Percentiles rank a stretch among this genome's conserved stretches.
These are phyloP conservation scores for Bombardia bombarda DNA, from an alignment of 495 filamentous ascomycete genomes.

Conservation along the genomic window DNA sequence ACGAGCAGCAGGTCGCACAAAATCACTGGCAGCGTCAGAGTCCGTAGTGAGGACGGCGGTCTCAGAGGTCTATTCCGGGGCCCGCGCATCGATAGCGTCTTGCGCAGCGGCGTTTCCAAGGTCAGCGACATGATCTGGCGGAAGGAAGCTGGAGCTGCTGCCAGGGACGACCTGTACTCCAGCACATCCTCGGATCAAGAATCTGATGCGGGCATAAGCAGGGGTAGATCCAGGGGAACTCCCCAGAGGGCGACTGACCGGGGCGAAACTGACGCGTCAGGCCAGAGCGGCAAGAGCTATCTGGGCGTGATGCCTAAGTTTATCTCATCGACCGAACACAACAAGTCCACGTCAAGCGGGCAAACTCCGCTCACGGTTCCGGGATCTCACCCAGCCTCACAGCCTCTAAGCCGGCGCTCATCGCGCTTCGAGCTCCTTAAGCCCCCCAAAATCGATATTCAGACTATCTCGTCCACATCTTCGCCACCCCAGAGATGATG, in stretches of 20 bases:
- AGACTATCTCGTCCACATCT: constrained; percentile 36
- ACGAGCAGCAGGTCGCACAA: constrained; percentile 31
- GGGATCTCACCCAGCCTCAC: constrained; percentile 15
- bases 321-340: constrained; percentile 14
- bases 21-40: constrained; percentile 27
- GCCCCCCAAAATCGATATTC: constrained; percentile 56
- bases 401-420: constrained; percentile 29
- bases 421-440: constrained; percentile 48
- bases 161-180: constrained; percentile 16
- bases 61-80: constrained; percentile 36
- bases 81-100: constrained; percentile 38
- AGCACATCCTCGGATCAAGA: constrained; percentile 31
- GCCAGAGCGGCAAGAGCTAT: constrained; percentile 24
- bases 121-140: constrained; percentile 42
- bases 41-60: constrained; percentile 34
- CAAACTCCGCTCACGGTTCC: constrained; percentile 4
- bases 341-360: constrained; percentile 8
- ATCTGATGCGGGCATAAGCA: constrained; percentile 26
- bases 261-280: constrained; percentile 11
- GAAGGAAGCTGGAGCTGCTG: constrained; percentile 23
- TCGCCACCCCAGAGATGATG: constrained; percentile 23
- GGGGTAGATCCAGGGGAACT: constrained; percentile 20
- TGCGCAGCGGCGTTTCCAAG: constrained; percentile 41
- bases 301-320: constrained; percentile 35
- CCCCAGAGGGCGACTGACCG: constrained; percentile 15